Base-by-base conservation (phyloP, 2,329 filamentous ascomycete species). In the Fusarium sp. region DNA sequence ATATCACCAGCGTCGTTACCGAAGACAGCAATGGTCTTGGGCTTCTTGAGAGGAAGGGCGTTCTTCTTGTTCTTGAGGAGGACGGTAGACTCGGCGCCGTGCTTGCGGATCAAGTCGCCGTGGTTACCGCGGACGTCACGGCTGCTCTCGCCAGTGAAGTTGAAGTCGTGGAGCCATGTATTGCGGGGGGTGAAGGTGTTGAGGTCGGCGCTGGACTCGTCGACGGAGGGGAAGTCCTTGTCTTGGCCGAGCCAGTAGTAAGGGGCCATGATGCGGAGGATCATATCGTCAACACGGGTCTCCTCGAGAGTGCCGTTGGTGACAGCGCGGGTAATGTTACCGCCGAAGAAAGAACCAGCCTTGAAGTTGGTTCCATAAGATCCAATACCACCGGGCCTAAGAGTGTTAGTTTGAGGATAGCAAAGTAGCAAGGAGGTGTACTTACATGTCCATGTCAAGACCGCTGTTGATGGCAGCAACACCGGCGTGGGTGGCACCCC, bases 401-500 rank as follows among this genome's bases (percentile, higher is more conserved):
- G 17, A 37, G 9, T 37, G 7, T 37, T 10, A 37, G 35, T 37
- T 37, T 37, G 35, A 37, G 17, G 2, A n/a, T 37, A n/a, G 17
- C 11, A 4, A 10, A 5, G 35, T 6, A 5, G 8, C 11, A 3
- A 7, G 5, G 14, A 10, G 5, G 8, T 37, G 17, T 9, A 37
- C 35, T 37, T 37, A 37, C 84, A 87, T 86, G 45, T 82, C 77
- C 79, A 86, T 82, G 51, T 86, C 93, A n/a, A 95, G 82, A 47
- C 92, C 93, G 22, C 91, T 90, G 43, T 88, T 82, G 7, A 92
- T 90, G 40, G 85, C 86, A 20, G 87, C 82, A 13, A 86, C 89
- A 64, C 90, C 91, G 4, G 88, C 82, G 73, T 94, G 90, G 73
- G 94, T 91, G 3, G 90, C 92, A 71, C 86, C 83, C 91, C 92